Conservation (phyloP, 352 stramenopile species). For the Plasmopara viticola region DNA sequence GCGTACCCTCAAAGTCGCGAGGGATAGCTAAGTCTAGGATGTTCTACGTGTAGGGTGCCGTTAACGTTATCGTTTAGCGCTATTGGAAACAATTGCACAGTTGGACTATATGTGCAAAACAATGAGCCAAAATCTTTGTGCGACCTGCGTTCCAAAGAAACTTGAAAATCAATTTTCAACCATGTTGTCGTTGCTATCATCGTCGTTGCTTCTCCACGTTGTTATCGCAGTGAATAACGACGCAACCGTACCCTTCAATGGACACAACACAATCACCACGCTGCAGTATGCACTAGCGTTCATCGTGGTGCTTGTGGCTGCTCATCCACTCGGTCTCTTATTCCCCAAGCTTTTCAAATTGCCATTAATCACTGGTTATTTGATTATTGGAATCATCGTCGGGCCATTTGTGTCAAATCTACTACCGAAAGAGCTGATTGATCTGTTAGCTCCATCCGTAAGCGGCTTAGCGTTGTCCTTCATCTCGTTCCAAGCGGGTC, state of each 20-base stretch:
- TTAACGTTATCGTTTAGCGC: too few species aligned
- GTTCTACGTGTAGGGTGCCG: too few species aligned
- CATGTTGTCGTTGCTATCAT: background rate
- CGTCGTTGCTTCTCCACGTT: background rate
- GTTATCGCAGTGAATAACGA: background rate
- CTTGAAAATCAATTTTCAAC: background rate
- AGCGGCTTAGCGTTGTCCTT: constrained; percentile 63
- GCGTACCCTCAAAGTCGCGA: too few species aligned
- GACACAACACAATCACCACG: constrained; percentile 33
- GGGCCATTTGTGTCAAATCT: constrained; percentile 24
- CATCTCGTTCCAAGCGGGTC: constrained; percentile 68
- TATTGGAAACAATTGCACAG: too few species aligned
- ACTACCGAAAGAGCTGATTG: constrained; percentile 11
- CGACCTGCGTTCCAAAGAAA: background rate
- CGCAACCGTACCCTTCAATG: constrained; percentile 34
- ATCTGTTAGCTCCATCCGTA: constrained; percentile 32
- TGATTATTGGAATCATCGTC: constrained; percentile 21
- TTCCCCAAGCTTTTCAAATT: constrained; percentile 25
- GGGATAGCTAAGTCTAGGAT: too few species aligned
- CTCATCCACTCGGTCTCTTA: constrained; percentile 19
- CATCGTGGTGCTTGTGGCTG: constrained; percentile 41
- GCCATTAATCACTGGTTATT: constrained; percentile 22
- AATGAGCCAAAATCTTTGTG: background rate
- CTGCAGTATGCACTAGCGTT: constrained; percentile 43
- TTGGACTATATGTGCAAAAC: too few species aligned